These are phyloP conservation scores for Xylariales sp. DNA, from an alignment of 2,329 filamentous ascomycete genomes.

Conservation along the genomic window DNA sequence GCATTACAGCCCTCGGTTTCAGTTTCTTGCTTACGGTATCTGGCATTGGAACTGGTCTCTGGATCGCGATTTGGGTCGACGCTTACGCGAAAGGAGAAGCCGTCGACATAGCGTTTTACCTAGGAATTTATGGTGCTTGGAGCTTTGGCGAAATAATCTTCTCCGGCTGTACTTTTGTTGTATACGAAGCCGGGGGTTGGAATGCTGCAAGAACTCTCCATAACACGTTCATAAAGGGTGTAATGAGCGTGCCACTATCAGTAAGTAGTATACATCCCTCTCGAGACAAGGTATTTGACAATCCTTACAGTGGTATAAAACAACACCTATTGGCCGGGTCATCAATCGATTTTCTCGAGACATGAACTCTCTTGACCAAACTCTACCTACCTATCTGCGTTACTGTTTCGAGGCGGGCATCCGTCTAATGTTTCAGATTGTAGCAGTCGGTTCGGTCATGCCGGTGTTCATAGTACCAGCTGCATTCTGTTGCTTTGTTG, in stretches of 20 bases:
- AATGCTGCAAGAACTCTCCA: slow-evolving; percentile 50
- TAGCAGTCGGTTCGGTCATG: slow-evolving; percentile 36
- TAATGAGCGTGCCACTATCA: slow-evolving; percentile 49
- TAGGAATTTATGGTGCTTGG: slow-evolving; percentile 46
- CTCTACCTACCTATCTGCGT: slow-evolving; percentile 41
- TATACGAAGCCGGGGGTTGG: slow-evolving; percentile 54
- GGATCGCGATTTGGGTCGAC: slow-evolving; percentile 52
- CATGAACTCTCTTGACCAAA: slow-evolving; percentile 50
- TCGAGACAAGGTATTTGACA: too few species aligned
- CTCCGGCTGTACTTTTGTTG: slow-evolving; percentile 36
- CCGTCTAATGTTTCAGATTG: slow-evolving; percentile 28
- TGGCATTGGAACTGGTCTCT: slow-evolving; percentile 39
- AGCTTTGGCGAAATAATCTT: slow-evolving; percentile 38
- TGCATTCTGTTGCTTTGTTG: slow-evolving; percentile 30
- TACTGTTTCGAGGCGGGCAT: slow-evolving; percentile 34
- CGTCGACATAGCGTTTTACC: slow-evolving; percentile 44
- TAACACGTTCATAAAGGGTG: slow-evolving; percentile 44
- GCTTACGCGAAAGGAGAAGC: slow-evolving; percentile 40
- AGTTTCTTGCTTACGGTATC: slow-evolving; percentile 37
- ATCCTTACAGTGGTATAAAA: slow-evolving; percentile 59
- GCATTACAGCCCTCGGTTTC: slow-evolving; percentile 32
- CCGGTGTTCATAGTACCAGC: slow-evolving; percentile 40
- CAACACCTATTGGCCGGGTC: slow-evolving; percentile 47
- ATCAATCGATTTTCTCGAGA: slow-evolving; percentile 54
- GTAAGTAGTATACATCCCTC: too few species aligned